These are phyloP conservation scores for Solanum pimpinellifolium DNA, from an alignment of 257 asterid genomes.

Conservation along the genomic window DNA sequence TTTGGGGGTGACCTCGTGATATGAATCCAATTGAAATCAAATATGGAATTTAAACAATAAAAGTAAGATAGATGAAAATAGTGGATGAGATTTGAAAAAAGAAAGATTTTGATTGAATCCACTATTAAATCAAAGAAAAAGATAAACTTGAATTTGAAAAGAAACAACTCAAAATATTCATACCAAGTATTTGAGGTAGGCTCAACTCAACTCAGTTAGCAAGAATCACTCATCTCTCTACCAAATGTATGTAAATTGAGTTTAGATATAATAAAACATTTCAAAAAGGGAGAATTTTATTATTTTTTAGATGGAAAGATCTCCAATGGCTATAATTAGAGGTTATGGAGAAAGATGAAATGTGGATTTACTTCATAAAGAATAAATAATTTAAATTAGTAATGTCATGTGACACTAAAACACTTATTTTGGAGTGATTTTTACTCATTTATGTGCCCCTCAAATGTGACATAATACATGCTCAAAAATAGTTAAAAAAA, in stretches of 20 bases:
- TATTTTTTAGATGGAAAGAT: too few relatives aligned
- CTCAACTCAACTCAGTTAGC: neutral
- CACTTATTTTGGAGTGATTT: neutral
- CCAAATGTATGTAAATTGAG: neutral
- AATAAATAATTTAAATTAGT: neutral
- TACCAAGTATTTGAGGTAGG: too few relatives aligned
- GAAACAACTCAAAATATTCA: too few relatives aligned
- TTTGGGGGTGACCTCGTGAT: neutral
- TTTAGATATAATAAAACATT: too few relatives aligned
- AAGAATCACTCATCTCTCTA: too few relatives aligned
- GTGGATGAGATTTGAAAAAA: too few relatives aligned
- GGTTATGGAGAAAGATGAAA: neutral
- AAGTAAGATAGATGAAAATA: too few relatives aligned
- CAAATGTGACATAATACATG: neutral
- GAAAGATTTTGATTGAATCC: too few relatives aligned
- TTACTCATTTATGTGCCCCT: neutral
- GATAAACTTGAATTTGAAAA: too few relatives aligned
- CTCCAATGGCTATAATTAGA: neutral
- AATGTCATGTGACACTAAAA: neutral
- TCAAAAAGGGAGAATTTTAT: neutral
- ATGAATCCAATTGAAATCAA: too few relatives aligned
- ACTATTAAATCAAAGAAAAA: too few relatives aligned
- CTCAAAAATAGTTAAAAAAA: neutral
- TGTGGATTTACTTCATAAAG: neutral
- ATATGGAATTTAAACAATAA: too few relatives aligned